These are phyloP conservation scores for Vicia sativa DNA, from an alignment of 306 rosid genomes.

Conservation along the genomic window DNA sequence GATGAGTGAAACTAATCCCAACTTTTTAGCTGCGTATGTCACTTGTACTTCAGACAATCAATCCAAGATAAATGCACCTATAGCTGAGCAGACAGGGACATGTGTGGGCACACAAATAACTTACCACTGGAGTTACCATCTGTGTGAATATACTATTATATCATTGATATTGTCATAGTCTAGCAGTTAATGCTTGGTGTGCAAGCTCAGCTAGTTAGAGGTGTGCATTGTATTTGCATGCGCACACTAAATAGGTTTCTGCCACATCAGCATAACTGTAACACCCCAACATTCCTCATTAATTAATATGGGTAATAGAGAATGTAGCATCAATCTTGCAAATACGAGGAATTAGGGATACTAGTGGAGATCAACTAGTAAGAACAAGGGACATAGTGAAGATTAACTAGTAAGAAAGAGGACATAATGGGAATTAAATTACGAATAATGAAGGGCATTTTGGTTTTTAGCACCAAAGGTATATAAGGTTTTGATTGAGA, in stretches of 20 bases:
- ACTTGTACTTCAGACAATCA: conserved; percentile 1
- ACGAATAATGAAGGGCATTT: too few relatives aligned
- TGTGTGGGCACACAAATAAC: background rate
- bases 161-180: background rate
- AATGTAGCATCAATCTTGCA: too few relatives aligned
- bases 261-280: background rate
- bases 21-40: conserved; percentile 4
- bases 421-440: too few relatives aligned
- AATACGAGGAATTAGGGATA: too few relatives aligned
- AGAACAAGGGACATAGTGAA: too few relatives aligned
- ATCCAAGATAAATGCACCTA: background rate
- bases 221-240: background rate
- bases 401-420: too few relatives aligned
- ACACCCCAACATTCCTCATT: too few relatives aligned
- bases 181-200: background rate
- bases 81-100: conserved; percentile 2
- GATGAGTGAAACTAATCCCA: background rate
- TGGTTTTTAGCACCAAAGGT: too few relatives aligned
- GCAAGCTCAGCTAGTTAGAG: background rate
- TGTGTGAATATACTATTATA: background rate
- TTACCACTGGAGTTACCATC: background rate
- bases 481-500: too few relatives aligned
- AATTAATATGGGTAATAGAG: too few relatives aligned
- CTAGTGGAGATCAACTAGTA: too few relatives aligned
- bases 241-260: background rate